These are phyloP conservation scores for Nannochloris sp. DNA, from an alignment of 139 green algal species.

Conservation along the genomic window DNA sequence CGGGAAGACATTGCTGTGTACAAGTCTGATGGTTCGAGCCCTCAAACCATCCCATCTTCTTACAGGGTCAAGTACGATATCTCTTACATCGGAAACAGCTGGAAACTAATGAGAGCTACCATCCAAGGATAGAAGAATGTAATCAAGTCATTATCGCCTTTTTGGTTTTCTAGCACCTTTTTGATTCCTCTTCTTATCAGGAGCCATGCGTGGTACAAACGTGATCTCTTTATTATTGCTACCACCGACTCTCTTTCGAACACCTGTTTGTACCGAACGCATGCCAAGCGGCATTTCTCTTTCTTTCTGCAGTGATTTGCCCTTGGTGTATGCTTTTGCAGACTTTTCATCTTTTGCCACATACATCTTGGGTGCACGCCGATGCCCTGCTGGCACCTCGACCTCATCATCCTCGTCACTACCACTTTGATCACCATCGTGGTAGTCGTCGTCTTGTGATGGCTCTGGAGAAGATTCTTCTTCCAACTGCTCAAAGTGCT, in stretches of 20 bases:
- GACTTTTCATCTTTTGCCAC: slow-evolving; percentile 51
- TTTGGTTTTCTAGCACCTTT: slow-evolving; percentile 11
- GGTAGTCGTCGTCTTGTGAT: too few species aligned
- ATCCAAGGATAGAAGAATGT: not conserved
- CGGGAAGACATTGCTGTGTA: slow-evolving; percentile 16
- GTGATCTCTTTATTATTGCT: slow-evolving; percentile 55
- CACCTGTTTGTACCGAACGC: slow-evolving; percentile 17
- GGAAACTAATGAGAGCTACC: not conserved
- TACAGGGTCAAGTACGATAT: slow-evolving; percentile 10
- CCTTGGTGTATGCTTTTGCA: slow-evolving; percentile 47
- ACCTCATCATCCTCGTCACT: slow-evolving; percentile 7
- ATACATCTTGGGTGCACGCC: slow-evolving; percentile 51
- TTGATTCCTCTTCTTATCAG: slow-evolving; percentile 9
- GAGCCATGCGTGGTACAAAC: slow-evolving; percentile 38
- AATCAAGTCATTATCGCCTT: not conserved
- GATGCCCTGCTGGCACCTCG: slow-evolving; percentile 3
- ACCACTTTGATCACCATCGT: not conserved
- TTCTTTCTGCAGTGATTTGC: slow-evolving; percentile 33
- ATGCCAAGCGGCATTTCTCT: slow-evolving; percentile 46
- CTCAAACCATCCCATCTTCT: slow-evolving; percentile 3
- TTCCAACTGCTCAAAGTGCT: slow-evolving; percentile 51
- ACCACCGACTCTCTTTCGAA: slow-evolving; percentile 6
- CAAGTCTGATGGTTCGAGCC: not conserved
- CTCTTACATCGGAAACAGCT: not conserved
- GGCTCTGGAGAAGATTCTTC: not conserved